These are phyloP conservation scores for Ascoidea asiatica DNA, from an alignment of 805 yeast genomes.

Conservation along the genomic window DNA sequence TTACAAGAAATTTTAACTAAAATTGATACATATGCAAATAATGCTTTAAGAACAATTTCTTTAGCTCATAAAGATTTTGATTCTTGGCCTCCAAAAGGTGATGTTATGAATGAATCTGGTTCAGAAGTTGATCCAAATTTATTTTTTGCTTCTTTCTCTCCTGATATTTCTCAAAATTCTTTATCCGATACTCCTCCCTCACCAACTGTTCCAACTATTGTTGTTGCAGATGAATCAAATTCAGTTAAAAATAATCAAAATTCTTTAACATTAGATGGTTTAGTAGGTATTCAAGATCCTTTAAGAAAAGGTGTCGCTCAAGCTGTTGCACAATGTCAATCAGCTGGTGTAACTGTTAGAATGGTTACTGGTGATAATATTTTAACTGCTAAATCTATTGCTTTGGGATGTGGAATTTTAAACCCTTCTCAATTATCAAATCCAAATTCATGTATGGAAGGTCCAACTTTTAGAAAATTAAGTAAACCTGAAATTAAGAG, in stretches of 20 bases:
- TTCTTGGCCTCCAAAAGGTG: conserved; percentile 54
- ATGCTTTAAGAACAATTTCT: conserved; percentile 82
- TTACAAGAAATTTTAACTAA: conserved; percentile 21
- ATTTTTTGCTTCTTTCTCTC: background rate
- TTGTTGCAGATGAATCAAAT: background rate
- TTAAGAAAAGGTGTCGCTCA: conserved; percentile 79
- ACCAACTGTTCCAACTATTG: background rate
- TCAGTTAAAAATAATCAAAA: background rate
- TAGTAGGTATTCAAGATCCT: conserved; percentile 94
- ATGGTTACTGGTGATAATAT: conserved; percentile 98
- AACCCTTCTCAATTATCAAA: conserved; percentile 33
- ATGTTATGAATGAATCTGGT: conserved; percentile 28
- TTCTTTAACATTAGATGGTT: conserved; percentile 46
- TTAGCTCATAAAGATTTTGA: conserved; percentile 65
- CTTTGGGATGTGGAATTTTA: conserved; percentile 72
- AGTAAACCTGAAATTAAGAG: conserved; percentile 37
- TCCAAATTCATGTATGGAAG: conserved; percentile 71
- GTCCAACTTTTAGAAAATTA: conserved; percentile 74
- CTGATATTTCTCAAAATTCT: background rate
- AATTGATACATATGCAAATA: conserved; percentile 51
- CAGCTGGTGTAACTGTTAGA: conserved; percentile 88
- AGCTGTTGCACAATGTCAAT: conserved; percentile 74
- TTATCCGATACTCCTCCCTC: background rate
- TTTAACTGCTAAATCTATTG: conserved; percentile 84
- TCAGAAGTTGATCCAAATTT: background rate